phyloP scores from a whole-genome alignment of 2,329 filamentous ascomycete species.

The Talaromyces sp. region DNA sequence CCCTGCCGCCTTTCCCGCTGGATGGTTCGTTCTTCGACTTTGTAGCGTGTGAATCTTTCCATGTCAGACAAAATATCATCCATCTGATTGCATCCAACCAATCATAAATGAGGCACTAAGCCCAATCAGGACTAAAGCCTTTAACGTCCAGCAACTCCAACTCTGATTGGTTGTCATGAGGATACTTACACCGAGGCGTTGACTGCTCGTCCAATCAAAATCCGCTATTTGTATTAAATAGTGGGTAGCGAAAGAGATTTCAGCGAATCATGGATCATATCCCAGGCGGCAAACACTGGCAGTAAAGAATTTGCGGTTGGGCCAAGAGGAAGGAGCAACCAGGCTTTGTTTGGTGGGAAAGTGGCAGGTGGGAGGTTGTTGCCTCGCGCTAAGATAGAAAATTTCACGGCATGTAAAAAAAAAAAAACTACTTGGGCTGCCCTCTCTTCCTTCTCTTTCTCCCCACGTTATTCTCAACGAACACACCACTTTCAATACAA shows the following conservation, averaged over 20 bases:
- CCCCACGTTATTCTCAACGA: conserved; percentile 20
- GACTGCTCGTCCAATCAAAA: background rate
- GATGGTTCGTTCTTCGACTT: background rate
- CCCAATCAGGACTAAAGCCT: background rate
- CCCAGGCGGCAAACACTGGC: conserved; percentile 4
- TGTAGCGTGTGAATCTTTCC: background rate
- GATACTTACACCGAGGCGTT: background rate
- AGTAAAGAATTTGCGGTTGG: conserved; percentile 3
- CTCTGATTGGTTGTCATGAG: conserved; percentile 1
- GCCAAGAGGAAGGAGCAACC: conserved; percentile 2
- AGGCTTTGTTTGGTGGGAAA: conserved; percentile 3
- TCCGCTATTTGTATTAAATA: background rate
- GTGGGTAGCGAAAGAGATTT: background rate
- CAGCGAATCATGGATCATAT: background rate
- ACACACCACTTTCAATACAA: conserved; percentile 20
- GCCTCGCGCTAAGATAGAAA: conserved; percentile 25
- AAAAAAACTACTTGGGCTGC: conserved; percentile 14
- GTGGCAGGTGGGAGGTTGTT: conserved; percentile 13
- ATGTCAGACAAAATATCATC: background rate
- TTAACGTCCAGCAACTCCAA: background rate
- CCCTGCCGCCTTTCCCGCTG: background rate
- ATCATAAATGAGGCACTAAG: background rate
- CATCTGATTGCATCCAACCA: background rate
- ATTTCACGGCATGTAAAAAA: conserved; percentile 20
- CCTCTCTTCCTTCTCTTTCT: conserved; percentile 19